Evolutionary conservation across 2,329 filamentous ascomycete species (phyloP).

Genomic region (Nothophoma quercina): DNA sequence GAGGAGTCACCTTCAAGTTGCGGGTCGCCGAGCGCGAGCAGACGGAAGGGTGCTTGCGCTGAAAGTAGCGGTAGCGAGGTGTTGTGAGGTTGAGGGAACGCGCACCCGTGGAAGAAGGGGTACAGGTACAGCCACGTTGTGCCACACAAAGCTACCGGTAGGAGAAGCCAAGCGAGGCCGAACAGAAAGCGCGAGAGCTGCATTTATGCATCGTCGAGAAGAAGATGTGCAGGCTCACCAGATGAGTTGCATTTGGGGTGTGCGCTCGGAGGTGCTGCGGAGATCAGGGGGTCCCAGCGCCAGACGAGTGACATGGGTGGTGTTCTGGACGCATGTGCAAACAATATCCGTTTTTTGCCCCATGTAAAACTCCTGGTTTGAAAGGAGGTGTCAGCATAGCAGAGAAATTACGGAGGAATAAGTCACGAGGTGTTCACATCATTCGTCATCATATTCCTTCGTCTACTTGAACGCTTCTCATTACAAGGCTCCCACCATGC

Average conservation of each 20-base stretch:
- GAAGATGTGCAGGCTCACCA: background rate
- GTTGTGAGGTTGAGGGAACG: slow-evolving; percentile 67
- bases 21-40: slow-evolving; percentile 88
- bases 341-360: background rate
- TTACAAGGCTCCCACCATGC: background rate
- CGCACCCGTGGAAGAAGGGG: slow-evolving; percentile 78
- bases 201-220: slow-evolving; percentile 55
- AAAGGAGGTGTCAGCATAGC: too few species aligned
- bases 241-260: background rate
- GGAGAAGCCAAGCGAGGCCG: slow-evolving; percentile 57
- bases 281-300: slow-evolving; percentile 12
- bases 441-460: background rate
- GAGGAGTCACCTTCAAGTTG: slow-evolving; percentile 93
- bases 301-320: background rate
- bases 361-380: too few species aligned
- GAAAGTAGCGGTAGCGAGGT: slow-evolving; percentile 20
- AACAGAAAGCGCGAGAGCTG: slow-evolving; percentile 57
- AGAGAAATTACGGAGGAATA: too few species aligned
- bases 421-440: too few species aligned
- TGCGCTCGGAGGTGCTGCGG: slow-evolving; percentile 11
- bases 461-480: background rate
- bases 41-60: slow-evolving; percentile 75
- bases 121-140: slow-evolving; percentile 88
- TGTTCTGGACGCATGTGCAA: background rate
- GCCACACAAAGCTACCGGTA: slow-evolving; percentile 73